phyloP scores from a whole-genome alignment of 2,329 filamentous ascomycete genomes.

The Colletotrichum melonis region DNA sequence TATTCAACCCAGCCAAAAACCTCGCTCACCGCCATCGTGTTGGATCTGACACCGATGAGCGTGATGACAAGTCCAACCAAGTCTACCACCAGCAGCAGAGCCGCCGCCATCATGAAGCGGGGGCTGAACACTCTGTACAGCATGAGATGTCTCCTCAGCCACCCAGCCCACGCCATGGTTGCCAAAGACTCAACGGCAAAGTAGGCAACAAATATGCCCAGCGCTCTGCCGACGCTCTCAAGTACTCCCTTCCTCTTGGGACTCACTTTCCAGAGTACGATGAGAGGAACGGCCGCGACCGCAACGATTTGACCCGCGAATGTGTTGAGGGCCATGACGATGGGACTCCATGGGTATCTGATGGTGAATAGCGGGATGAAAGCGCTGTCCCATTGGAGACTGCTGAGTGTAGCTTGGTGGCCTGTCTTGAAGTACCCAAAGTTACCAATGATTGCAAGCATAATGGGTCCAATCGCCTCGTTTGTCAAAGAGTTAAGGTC shows the following conservation, averaged over 20 bases:
- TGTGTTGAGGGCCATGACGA: slow-evolving; percentile 86
- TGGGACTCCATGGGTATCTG: slow-evolving; percentile 88
- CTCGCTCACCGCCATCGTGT: slow-evolving; percentile 82
- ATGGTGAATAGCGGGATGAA: slow-evolving; percentile 89
- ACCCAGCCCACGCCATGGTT: slow-evolving; percentile 90
- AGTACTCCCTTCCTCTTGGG: slow-evolving; percentile 78
- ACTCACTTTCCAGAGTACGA: slow-evolving; percentile 89
- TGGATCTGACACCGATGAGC: slow-evolving; percentile 80
- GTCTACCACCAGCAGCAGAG: slow-evolving; percentile 81
- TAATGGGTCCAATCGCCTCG: slow-evolving; percentile 82
- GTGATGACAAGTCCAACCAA: slow-evolving; percentile 77
- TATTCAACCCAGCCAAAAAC: slow-evolving; percentile 84
- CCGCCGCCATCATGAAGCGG: slow-evolving; percentile 85
- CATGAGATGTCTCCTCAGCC: slow-evolving; percentile 93
- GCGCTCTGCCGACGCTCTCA: slow-evolving; percentile 75
- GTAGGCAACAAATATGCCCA: slow-evolving; percentile 82
- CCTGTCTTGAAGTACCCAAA: slow-evolving; percentile 99
- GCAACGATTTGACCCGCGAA: slow-evolving; percentile 91
- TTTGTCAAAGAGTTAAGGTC: slow-evolving; percentile 71
- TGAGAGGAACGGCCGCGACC: slow-evolving; percentile 80
- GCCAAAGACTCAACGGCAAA: slow-evolving; percentile 86
- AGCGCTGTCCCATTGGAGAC: slow-evolving; percentile 95
- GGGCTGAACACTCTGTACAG: slow-evolving; percentile 94
- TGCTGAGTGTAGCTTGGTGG: slow-evolving; percentile 87
- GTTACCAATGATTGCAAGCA: slow-evolving; percentile 88